Base-by-base conservation (phyloP, 495 filamentous ascomycete species). In the Lophium mytilinum region DNA sequence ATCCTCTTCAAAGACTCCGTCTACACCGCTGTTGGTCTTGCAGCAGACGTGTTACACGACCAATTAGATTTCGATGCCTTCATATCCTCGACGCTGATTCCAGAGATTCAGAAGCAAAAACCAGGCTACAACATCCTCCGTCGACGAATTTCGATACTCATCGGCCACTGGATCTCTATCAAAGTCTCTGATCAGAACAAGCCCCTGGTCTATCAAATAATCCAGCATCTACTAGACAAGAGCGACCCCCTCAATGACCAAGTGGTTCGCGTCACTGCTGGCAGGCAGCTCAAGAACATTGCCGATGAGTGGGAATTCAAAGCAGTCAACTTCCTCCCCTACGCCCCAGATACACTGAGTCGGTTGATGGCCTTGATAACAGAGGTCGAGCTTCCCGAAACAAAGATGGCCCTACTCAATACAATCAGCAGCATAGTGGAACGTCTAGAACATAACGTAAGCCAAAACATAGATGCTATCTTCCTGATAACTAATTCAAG, bases 191-290 rank as follows among this genome's bases (percentile, higher is more conserved):
- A 82, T 33, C 63, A 80, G 17, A 86, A 83, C 51, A 74, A 82
- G 48, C 74, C 83, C 17, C 74, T 88, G n/a, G 80, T 96, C 15
- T 96, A 94, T 61, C 82, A 89, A 61, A 89, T 96, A 37, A 95
- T 90, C 72, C 83, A 88, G 60, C 85, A 95, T 70, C 73, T 98
- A n/a, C 77, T 97, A 12, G 83, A 89, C 65, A 79, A 80, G 19
- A 74, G 80, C 11, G 90, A 96, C 66, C 73, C 79, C 1, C 74
- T 83, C 59, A 98, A 98, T 65, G 93, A 98, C 66, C 78, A 89
- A 43, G 89, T 96, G 6, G 93, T 98, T 35, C 86, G 90, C 11
- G 83, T 96, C 39, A 95, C 92, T 0, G 88, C 93, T 5, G 93
- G 89, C 9, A 80, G 88, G 53, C 87, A 94, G 64, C 79, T 98